Percentiles rank a stretch among this genome's conserved stretches.
phyloP scores from a whole-genome alignment of 139 green algal species.

The Closterium sp. region DNA sequence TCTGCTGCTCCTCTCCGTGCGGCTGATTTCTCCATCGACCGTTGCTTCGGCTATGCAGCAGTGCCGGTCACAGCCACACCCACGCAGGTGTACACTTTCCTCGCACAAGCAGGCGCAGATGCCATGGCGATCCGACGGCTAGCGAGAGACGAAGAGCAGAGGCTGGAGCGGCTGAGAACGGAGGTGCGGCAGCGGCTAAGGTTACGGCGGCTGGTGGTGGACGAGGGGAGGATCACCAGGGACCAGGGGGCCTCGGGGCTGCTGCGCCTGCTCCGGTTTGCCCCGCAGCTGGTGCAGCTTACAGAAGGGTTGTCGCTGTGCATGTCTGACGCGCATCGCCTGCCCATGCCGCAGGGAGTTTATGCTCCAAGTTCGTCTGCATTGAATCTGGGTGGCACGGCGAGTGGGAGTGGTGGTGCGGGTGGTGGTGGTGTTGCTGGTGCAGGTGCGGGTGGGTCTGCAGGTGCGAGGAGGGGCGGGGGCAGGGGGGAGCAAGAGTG shows the following conservation, averaged over 20 bases:
- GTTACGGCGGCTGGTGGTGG: slow-evolving; percentile 14
- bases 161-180: background rate
- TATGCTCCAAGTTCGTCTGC: background rate
- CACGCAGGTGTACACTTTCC: slow-evolving; percentile 18
- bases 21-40: background rate
- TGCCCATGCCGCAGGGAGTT: background rate
- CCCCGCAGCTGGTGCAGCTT: background rate
- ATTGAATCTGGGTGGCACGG: too few relatives aligned
- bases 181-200: slow-evolving; percentile 29
- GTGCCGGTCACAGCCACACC: slow-evolving; percentile 8
- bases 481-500: background rate
- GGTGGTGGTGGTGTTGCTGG: background rate
- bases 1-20: background rate
- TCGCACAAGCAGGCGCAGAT: slow-evolving; percentile 9
- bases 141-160: slow-evolving; percentile 28
- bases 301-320: slow-evolving; percentile 35
- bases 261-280: slow-evolving; percentile 27
- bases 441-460: background rate
- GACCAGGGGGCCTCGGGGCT: slow-evolving; percentile 34
- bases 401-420: background rate
- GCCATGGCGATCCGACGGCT: slow-evolving; percentile 15
- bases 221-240: slow-evolving; percentile 8
- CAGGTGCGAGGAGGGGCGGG: background rate
- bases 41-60: background rate
- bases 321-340: slow-evolving; percentile 32